phyloP scores from a whole-genome alignment of 2,329 filamentous ascomycete genomes.

The Paracoccidioides brasiliensis region DNA sequence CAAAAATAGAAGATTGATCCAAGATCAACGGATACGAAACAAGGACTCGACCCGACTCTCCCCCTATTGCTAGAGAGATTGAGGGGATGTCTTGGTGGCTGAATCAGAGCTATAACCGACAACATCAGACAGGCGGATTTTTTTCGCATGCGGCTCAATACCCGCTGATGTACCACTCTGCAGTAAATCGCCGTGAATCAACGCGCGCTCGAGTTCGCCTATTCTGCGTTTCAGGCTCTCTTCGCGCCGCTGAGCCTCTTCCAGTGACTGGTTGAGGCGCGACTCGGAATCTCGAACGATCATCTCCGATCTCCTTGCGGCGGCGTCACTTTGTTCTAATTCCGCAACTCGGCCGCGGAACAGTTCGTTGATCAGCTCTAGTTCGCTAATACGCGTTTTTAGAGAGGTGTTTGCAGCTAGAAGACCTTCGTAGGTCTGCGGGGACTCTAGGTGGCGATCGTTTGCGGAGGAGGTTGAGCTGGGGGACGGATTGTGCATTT shows the following conservation, averaged over 20 bases:
- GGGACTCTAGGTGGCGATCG: slow-evolving; percentile 52
- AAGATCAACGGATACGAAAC: neutral
- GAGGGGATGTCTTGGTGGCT: neutral
- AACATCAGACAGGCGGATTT: slow-evolving; percentile 43
- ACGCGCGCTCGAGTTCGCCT: slow-evolving; percentile 57
- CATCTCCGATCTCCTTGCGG: slow-evolving; percentile 48
- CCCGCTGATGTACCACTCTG: slow-evolving; percentile 15
- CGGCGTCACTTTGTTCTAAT: slow-evolving; percentile 62
- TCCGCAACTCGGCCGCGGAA: slow-evolving; percentile 62
- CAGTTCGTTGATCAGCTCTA: slow-evolving; percentile 85
- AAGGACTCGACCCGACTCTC: neutral
- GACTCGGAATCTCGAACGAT: slow-evolving; percentile 41
- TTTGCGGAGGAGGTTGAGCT: slow-evolving; percentile 45
- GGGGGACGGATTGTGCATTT: slow-evolving; percentile 46
- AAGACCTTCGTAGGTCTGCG: slow-evolving; percentile 68
- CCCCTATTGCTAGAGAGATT: neutral
- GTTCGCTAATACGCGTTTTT: slow-evolving; percentile 89
- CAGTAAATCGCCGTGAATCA: slow-evolving; percentile 21
- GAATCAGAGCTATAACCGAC: slow-evolving; percentile 31
- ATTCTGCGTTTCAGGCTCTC: slow-evolving; percentile 69
- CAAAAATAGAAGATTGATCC: no score
- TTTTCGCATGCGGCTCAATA: slow-evolving; percentile 39
- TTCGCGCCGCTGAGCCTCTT: slow-evolving; percentile 65
- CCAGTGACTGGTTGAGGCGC: slow-evolving; percentile 49
- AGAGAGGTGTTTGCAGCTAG: slow-evolving; percentile 68